Conservation (phyloP, 2,329 filamentous ascomycete species). For the Tolypocladium inflatum region DNA sequence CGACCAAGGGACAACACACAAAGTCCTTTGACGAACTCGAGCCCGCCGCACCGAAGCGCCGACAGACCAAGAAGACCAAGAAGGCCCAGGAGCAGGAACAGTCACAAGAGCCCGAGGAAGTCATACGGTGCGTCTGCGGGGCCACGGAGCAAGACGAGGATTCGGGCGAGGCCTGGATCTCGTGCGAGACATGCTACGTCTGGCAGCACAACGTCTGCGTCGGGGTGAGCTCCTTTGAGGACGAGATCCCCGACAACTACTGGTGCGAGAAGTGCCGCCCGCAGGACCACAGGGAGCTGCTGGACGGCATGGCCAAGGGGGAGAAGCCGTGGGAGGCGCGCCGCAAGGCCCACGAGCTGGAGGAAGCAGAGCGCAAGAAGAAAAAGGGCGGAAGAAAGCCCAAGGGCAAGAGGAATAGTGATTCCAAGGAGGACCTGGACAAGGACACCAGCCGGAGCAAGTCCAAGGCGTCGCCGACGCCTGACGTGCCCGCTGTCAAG, state of each 20-base stretch:
- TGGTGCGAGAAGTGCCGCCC: constrained; percentile 88
- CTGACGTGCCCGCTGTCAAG: constrained; percentile 27
- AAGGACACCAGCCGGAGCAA: constrained; percentile 25
- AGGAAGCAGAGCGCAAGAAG: constrained; percentile 49
- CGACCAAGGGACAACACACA: constrained; percentile 91
- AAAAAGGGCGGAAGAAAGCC: constrained; percentile 51
- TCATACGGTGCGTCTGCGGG: constrained; percentile 91
- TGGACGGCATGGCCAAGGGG: constrained; percentile 68
- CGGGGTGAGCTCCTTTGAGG: constrained; percentile 68
- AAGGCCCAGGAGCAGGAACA: constrained; percentile 54
- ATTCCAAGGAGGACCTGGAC: constrained; percentile 51
- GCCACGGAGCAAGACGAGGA: constrained; percentile 79
- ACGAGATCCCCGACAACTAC: constrained; percentile 74
- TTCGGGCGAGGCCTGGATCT: constrained; percentile 86
- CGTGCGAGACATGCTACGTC: constrained; percentile 81
- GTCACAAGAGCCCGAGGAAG: constrained; percentile 52
- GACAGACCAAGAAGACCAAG: constrained; percentile 39
- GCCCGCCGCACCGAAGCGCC: constrained; percentile 41
- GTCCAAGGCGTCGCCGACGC: constrained; percentile 29
- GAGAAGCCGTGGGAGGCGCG: constrained; percentile 80
- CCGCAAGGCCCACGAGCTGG: constrained; percentile 53
- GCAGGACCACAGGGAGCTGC: constrained; percentile 68
- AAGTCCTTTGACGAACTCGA: constrained; percentile 78
- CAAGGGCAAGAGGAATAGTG: constrained; percentile 57
- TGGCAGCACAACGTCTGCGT: constrained; percentile 99